Evolutionary conservation across 2,329 filamentous ascomycete genomes (phyloP).

Genomic region (Cordyceps cateniannulata): DNA sequence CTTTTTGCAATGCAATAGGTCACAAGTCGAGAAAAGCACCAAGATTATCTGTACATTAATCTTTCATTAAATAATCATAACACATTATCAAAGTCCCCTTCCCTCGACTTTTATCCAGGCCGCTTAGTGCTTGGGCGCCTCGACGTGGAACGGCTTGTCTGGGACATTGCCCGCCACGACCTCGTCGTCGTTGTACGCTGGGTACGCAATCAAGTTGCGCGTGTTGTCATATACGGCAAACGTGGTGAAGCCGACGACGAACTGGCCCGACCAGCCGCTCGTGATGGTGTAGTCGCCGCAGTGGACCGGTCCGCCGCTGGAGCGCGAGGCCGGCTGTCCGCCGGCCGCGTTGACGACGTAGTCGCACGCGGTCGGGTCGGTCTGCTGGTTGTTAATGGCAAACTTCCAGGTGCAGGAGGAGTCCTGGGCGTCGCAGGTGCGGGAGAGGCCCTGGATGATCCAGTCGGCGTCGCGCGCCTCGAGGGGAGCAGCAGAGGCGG

Average conservation of each 20-base stretch:
- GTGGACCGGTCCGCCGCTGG: conserved; percentile 31
- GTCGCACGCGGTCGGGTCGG: conserved; percentile 27
- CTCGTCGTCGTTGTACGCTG: conserved; percentile 47
- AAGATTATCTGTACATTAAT: too few species aligned
- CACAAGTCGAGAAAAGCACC: too few species aligned
- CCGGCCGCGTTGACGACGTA: conserved; percentile 35
- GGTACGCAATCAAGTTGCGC: conserved; percentile 41
- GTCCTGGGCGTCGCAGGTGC: conserved; percentile 33
- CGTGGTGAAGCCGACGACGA: conserved; percentile 49
- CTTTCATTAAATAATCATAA: too few species aligned
- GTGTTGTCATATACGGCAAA: conserved; percentile 40
- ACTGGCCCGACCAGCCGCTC: conserved; percentile 50
- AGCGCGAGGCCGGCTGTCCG: conserved; percentile 27
- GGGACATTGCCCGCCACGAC: conserved; percentile 33
- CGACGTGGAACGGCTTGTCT: conserved; percentile 7
- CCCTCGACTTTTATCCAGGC: too few species aligned
- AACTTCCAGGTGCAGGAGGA: conserved; percentile 39
- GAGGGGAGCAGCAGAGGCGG: conserved; percentile 34
- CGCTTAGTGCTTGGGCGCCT: neutral
- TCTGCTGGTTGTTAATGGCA: conserved; percentile 31
- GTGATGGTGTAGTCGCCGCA: conserved; percentile 47
- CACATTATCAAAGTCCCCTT: too few species aligned
- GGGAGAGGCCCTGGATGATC: conserved; percentile 35
- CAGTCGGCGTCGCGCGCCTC: conserved; percentile 34
- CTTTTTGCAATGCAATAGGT: too few species aligned